These are phyloP conservation scores for Vigna nakashimae DNA, from an alignment of 306 rosid genomes.

Conservation along the genomic window DNA sequence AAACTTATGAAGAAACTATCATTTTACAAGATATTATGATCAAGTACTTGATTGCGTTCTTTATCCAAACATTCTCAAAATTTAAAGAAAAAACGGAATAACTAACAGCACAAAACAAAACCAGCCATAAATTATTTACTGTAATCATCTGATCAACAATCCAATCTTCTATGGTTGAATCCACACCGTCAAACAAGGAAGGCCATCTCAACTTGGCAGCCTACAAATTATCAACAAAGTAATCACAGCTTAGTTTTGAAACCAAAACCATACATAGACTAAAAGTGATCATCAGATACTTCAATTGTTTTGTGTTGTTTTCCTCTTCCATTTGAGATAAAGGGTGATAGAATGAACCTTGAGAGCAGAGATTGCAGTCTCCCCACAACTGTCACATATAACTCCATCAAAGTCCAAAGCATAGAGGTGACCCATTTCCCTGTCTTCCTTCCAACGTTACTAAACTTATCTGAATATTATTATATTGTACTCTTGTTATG, in stretches of 20 bases:
- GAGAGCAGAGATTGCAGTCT: conserved; percentile 48
- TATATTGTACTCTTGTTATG: conserved; percentile 24
- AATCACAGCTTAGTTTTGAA: not conserved
- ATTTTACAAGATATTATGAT: not conserved
- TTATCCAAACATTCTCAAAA: not conserved
- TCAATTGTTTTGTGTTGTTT: not conserved
- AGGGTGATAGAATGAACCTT: conserved; percentile 42
- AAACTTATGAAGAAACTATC: too few relatives aligned
- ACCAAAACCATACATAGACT: not conserved
- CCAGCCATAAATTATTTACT: conserved; percentile 40
- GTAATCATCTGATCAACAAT: conserved; percentile 71
- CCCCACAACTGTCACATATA: conserved; percentile 49
- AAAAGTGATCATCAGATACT: not conserved
- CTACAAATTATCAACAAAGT: conserved; percentile 46
- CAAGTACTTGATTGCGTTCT: not conserved
- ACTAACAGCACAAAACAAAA: not conserved
- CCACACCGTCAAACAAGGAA: conserved; percentile 59
- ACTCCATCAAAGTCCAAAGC: conserved; percentile 57
- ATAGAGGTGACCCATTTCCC: conserved; percentile 48
- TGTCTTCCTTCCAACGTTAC: conserved; percentile 39
- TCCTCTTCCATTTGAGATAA: not conserved
- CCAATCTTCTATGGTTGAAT: conserved; percentile 67
- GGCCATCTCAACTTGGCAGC: conserved; percentile 88
- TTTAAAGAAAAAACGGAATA: not conserved
- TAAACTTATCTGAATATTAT: conserved; percentile 33